Evolutionary conservation across 805 yeast species (phyloP), one percentile per base, ranked within the genome.

Genomic region (Alloascoidea hylecoeti): DNA sequence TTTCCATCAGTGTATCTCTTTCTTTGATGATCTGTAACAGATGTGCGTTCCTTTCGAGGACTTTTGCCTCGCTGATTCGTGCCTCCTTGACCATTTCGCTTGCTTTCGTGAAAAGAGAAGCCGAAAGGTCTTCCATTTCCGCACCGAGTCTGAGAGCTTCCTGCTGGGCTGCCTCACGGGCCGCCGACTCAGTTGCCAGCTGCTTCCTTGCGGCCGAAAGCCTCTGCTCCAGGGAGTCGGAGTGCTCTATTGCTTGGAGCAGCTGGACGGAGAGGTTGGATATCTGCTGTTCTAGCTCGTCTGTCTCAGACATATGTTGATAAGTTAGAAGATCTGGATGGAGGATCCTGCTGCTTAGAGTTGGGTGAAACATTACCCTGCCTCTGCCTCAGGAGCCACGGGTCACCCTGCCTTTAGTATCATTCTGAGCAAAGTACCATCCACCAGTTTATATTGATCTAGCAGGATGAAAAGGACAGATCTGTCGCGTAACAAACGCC

Each of bases 51-150:
- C 72, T 68, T 34, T 66, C 51, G 45, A 73, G 73, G 44, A 63
- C 63, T 23, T 70, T 72, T 49, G 75, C 65, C 3, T 77, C 70
- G 42, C 72, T 77, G 40, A 70, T 64, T 43, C 80, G 69, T 0
- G 89, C 92, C 45, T 74, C 70, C 38, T 77, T 71, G 5, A 82
- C 94, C 80, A 80, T 80, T 34, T 68, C 65, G 50, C 81, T 81
- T 13, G 94, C 94, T 50, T 82, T 85, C 43, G 71, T 76, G 50
- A 82, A 82, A 19, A 82, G 57, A 1, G 85, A 73, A 1, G 76
- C 83, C 1, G 83, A 70, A 34, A 82, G 55, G 30, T 81, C 92
- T 49, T 79, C 88, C 33, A 81, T 80, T 51, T 82, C 94, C 17
- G 66, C 70, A 42, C 76, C 68, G 36, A 81, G 55, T 41, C 68